phyloP scores from a whole-genome alignment of 352 stramenopile species.

The Globisporangium abappressorium region DNA sequence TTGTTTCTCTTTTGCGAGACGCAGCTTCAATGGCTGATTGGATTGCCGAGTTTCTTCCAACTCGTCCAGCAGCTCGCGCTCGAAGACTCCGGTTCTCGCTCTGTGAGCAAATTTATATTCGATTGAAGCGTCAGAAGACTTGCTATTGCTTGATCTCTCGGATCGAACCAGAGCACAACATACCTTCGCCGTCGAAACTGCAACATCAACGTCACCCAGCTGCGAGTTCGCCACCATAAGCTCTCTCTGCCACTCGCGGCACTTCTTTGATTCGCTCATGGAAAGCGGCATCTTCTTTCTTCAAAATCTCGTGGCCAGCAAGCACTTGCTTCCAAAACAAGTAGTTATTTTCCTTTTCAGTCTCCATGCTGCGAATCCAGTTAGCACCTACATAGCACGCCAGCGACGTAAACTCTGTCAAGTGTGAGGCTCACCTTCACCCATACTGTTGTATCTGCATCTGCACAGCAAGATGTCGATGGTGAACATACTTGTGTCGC shows the following conservation, averaged over 20 bases:
- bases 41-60: neutral
- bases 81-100: neutral
- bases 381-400: neutral
- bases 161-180: neutral
- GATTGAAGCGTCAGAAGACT: neutral
- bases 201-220: neutral
- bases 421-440: neutral
- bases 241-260: neutral
- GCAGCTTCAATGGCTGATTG: neutral
- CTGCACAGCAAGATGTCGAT: neutral
- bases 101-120: neutral
- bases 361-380: neutral
- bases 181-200: neutral
- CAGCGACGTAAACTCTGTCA: neutral
- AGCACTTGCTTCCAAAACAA: neutral
- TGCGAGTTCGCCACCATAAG: neutral
- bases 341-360: neutral
- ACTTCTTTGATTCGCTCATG: neutral
- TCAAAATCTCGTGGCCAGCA: neutral
- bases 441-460: neutral
- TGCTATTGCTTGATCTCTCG: neutral
- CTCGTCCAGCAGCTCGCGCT: neutral
- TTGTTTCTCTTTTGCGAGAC: neutral
- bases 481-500: neutral
- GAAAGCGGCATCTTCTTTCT: neutral